Base-by-base conservation (phyloP, 179 eudicot species). In the Spergularia azorica region DNA sequence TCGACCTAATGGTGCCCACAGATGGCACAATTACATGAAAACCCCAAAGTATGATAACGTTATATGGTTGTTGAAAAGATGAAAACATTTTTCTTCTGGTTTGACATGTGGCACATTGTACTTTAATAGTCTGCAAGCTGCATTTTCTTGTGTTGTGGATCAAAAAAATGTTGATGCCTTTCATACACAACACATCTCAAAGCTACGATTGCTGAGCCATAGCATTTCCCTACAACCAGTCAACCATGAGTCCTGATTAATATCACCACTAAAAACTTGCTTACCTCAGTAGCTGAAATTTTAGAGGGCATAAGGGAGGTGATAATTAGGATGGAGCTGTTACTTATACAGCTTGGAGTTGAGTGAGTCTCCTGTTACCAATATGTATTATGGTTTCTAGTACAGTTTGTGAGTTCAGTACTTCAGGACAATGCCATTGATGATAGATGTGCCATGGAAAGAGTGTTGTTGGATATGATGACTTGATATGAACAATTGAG, bases 1-100 rank as follows among this genome's bases (percentile, higher is more conserved):
- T 70, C 97, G 97, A 70, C 94, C 98, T 61, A 91, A 91, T 79
- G 98, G 98, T 57, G 97, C 98, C 46, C 97, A 93, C 70, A 86
- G 98, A 87, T 94, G 98, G 98, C 91, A 94, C 83, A 94, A 91
- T 67, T 92, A 94, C 71, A 91, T 83, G 98, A 94, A 87, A 75
- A 76, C 88, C 43, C 96, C 96, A 50, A 93, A 89, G 97, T 91
- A 93, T 82, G 89, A 17, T 50, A 52, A 61, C 74, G 59, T 56
- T 48, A 61, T 51, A 57, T 51, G 11, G 20, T 4, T 67, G 12
- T 21, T n/a, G n/a, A n/a, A n/a, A n/a, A n/a, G n/a, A n/a, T 18
- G 13, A 17, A 26, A 39, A 8, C 32, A 56, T 21, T 63, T 41
- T 13, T 21, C 6, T 13, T 41, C 64, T 51, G 43, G 5, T 58